phyloP scores from a whole-genome alignment of 169 alveolate species.

The Cystoisospora suis region DNA sequence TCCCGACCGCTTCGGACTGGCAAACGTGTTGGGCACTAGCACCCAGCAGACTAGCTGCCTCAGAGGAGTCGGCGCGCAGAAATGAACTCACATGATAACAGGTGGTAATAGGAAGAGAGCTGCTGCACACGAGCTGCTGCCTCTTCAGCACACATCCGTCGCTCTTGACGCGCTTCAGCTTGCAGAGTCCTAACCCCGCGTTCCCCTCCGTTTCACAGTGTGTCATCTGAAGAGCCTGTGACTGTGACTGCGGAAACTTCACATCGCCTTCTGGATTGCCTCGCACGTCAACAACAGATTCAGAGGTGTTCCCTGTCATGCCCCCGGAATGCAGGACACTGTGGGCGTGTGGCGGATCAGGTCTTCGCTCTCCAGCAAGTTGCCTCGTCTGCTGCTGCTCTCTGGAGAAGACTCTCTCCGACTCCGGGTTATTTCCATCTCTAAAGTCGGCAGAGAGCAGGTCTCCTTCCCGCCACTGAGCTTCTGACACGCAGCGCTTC shows the following conservation, averaged over 20 bases:
- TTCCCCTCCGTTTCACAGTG: background rate
- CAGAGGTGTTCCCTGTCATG: background rate
- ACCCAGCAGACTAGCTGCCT: too few species aligned
- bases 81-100: conserved; percentile 47
- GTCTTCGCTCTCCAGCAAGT: background rate
- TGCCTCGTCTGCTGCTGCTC: background rate
- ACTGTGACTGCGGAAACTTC: too few species aligned
- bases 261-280: background rate
- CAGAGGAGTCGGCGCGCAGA: too few species aligned
- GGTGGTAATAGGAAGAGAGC: conserved; percentile 54
- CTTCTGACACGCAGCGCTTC: background rate
- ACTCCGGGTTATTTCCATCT: background rate
- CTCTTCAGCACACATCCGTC: conserved; percentile 60
- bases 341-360: background rate
- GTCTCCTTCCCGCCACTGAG: background rate
- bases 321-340: background rate
- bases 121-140: conserved; percentile 51
- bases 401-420: background rate
- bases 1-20: too few species aligned
- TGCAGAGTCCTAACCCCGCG: background rate
- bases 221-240: too few species aligned
- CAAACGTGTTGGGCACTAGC: too few species aligned
- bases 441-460: background rate
- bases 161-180: conserved; percentile 55
- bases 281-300: background rate